These are phyloP conservation scores for Nigrograna mackinnonii DNA, from an alignment of 2,329 filamentous ascomycete species.

Conservation along the genomic window DNA sequence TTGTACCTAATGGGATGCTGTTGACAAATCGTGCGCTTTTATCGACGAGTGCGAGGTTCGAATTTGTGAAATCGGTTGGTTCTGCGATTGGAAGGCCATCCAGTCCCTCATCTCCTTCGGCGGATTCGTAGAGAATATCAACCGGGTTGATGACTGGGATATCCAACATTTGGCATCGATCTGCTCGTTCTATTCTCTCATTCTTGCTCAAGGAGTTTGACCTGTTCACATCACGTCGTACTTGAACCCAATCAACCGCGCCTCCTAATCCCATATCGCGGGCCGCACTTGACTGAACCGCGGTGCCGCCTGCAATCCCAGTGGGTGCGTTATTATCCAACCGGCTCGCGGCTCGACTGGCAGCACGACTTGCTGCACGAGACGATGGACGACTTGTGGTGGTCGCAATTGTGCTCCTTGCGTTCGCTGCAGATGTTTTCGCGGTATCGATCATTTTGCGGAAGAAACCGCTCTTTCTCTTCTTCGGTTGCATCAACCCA, in stretches of 20 bases:
- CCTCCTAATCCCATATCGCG: constrained; percentile 71
- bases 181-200: constrained; percentile 80
- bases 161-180: constrained; percentile 94
- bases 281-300: constrained; percentile 46
- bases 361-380: constrained; percentile 41
- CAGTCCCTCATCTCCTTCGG: constrained; percentile 87
- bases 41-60: constrained; percentile 86
- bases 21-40: constrained; percentile 93
- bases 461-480: constrained; percentile 84
- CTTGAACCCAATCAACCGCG: constrained; percentile 91
- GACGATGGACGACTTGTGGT: constrained; percentile 51
- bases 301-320: constrained; percentile 56
- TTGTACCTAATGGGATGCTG: constrained; percentile 80
- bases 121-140: constrained; percentile 81
- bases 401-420: constrained; percentile 79
- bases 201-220: constrained; percentile 92
- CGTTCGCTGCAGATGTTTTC: constrained; percentile 90
- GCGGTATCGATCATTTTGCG: constrained; percentile 93
- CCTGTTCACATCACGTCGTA: constrained; percentile 91
- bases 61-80: constrained; percentile 76
- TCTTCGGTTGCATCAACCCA: constrained; percentile 76
- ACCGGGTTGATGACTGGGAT: constrained; percentile 86
- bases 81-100: constrained; percentile 83
- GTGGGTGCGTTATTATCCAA: constrained; percentile 50
- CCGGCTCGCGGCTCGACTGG: constrained; percentile 44